Percentiles rank a stretch among this genome's conserved stretches.
Conservation (phyloP, 2,329 filamentous ascomycete species). For the Parastagonospora avenae region DNA sequence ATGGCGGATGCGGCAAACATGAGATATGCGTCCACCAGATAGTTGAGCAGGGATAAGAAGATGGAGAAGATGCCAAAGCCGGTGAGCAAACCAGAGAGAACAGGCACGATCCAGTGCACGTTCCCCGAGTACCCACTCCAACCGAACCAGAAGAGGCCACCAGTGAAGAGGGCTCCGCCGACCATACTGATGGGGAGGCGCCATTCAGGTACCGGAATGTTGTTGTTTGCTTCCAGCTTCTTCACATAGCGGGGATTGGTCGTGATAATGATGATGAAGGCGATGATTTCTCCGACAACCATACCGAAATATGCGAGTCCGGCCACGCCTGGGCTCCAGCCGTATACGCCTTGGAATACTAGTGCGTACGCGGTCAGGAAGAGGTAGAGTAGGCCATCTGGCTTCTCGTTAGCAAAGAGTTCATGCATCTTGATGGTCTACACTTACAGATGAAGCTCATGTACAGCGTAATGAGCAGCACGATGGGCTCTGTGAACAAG, state of each 20-base stretch:
- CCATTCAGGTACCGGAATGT: conserved; percentile 63
- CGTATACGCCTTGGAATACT: conserved; percentile 74
- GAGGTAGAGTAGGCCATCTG: conserved; percentile 80
- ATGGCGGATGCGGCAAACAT: conserved; percentile 61
- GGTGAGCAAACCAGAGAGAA: conserved; percentile 56
- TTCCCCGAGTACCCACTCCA: conserved; percentile 50
- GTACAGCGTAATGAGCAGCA: conserved; percentile 54
- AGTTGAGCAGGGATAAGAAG: conserved; percentile 64
- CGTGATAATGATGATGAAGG: conserved; percentile 66
- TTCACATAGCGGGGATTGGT: conserved; percentile 68
- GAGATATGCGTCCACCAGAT: conserved; percentile 64
- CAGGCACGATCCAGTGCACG: conserved; percentile 50
- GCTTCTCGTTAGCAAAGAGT: conserved; percentile 1
- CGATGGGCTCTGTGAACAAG: conserved; percentile 57
- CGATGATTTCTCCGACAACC: conserved; percentile 73
- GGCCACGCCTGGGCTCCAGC: conserved; percentile 69
- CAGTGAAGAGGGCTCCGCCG: conserved; percentile 54
- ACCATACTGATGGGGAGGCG: conserved; percentile 60
- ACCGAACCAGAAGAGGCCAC: conserved; percentile 48
- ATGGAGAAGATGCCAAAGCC: conserved; percentile 64
- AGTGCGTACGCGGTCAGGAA: conserved; percentile 82
- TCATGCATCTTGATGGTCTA: no score
- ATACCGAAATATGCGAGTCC: conserved; percentile 88
- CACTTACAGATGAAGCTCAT: conserved; percentile 48
- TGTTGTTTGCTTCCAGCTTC: conserved; percentile 52